Conservation (phyloP, 345 rosid genomes). For the Brassica incana region DNA sequence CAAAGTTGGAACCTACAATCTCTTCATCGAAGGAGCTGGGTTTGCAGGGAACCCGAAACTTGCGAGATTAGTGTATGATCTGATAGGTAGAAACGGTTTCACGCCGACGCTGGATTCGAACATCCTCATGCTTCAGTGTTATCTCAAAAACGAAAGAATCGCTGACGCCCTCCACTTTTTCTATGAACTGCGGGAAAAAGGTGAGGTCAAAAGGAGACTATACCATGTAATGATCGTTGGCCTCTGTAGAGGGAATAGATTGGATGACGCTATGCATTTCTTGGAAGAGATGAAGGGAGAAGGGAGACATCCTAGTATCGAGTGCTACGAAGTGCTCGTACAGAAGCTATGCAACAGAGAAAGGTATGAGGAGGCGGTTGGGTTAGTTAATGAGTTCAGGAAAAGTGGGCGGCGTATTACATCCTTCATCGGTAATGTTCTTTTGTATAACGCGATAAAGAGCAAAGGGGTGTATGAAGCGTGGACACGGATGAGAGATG, state of each 20-base stretch:
- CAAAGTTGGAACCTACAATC: constrained; percentile 42
- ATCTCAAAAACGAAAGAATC: constrained; percentile 53
- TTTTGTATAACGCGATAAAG: constrained; percentile 57
- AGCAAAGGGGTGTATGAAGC: constrained; percentile 52
- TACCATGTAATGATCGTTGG: constrained; percentile 55
- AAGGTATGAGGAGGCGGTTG: constrained; percentile 48
- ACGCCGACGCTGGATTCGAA: constrained; percentile 45
- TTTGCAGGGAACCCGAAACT: constrained; percentile 62
- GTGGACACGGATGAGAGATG: constrained; percentile 53
- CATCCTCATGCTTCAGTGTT: constrained; percentile 60
- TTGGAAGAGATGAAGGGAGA: constrained; percentile 49
- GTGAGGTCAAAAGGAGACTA: constrained; percentile 39
- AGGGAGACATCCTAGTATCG: constrained; percentile 49
- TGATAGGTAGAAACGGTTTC: constrained; percentile 58
- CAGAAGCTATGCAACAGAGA: constrained; percentile 41
- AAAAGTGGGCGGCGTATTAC: constrained; percentile 53
- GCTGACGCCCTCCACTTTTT: constrained; percentile 67
- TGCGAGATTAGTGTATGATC: constrained; percentile 63
- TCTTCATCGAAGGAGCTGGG: constrained; percentile 80
- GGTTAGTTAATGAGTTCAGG: constrained; percentile 54
- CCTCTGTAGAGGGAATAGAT: constrained; percentile 53
- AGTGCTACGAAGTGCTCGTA: constrained; percentile 63
- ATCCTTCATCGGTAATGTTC: constrained; percentile 70
- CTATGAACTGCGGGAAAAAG: constrained; percentile 38
- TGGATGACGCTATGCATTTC: constrained; percentile 50